phyloP scores from a whole-genome alignment of 805 yeast genomes.

The Candida piceae region DNA sequence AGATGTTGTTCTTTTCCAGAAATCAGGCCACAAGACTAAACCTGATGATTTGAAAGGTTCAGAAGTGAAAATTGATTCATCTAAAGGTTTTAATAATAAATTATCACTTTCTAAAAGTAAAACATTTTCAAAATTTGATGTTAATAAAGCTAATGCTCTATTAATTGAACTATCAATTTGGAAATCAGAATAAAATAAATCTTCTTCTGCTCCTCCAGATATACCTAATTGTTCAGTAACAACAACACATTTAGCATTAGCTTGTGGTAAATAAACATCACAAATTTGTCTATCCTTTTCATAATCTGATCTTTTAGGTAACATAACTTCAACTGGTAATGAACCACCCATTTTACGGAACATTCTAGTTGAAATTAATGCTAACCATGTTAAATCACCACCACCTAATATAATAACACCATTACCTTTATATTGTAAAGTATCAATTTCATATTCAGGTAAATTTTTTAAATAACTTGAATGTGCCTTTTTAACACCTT shows the following conservation, averaged over 20 bases:
- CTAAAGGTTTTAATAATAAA: constrained; percentile 37
- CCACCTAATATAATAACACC: constrained; percentile 73
- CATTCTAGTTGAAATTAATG: constrained; percentile 48
- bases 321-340: constrained; percentile 42
- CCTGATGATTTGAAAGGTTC: constrained; percentile 50
- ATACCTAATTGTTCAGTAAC: constrained; percentile 46
- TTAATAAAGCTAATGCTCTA: constrained; percentile 36
- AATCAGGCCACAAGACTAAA: constrained; percentile 74
- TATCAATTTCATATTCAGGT: constrained; percentile 34
- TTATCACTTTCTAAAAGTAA: constrained; percentile 43
- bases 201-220: constrained; percentile 25
- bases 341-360: constrained; percentile 43
- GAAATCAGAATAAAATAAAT: constrained; percentile 37
- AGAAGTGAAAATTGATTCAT: constrained; percentile 32
- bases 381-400: constrained; percentile 54
- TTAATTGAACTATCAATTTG: constrained; percentile 28
- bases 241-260: constrained; percentile 57
- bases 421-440: constrained; percentile 34
- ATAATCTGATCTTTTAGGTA: constrained; percentile 37
- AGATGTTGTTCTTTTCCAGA: constrained; percentile 71
- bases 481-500: constrained; percentile 33
- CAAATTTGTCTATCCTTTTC: constrained; percentile 42
- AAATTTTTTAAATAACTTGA: constrained; percentile 27
- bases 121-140: constrained; percentile 42
- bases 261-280: constrained; percentile 35